Evolutionary conservation across 2,329 filamentous ascomycete species (phyloP), one percentile per base, ranked within the genome.

Genomic region (Phoma sp.): DNA sequence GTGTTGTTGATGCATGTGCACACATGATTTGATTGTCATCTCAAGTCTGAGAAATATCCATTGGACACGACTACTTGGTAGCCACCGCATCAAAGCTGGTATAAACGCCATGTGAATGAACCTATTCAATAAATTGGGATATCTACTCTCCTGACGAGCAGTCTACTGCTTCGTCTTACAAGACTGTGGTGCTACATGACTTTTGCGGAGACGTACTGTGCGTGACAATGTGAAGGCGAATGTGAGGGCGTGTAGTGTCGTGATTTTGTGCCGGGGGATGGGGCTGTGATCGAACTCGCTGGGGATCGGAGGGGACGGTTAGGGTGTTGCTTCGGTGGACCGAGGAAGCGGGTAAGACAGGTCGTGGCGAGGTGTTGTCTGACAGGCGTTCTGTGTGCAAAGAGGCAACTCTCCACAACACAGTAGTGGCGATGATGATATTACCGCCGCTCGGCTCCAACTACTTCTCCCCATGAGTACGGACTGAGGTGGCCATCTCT

Each of bases 181-280:
- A 70, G 64, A 67, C 63, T 68, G 53, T 65, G 58, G 67, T 70
- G 67, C 67, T 70, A 70, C 67, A 70, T 69, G 67, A 70, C 55
- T 60, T 58, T 58, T 63, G 54, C 62, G 64, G 67, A 70, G 67
- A 63, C 45, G 61, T 68, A 64, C 64, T 65, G 59, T 58, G 61
- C 63, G 55, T 62, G 61, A 50, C 55, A 57, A 40, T 58, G 57
- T 59, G 49, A 37, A 44, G 55, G 57, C 47, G 50, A 53, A 55
- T 57, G 46, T 60, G 51, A 52, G 59, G 51, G 55, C 46, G 51
- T 58, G 38, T 56, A 24, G 39, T 48, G 54, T 51, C 46, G 43
- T 51, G 48, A 51, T 44, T 57, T 33, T 43, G 54, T 52, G 52
- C 52, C 52, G 53, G 51, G 57, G 45, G 15, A 50, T 41, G 57